phyloP scores from a whole-genome alignment of 2,329 filamentous ascomycete species.

The Dothideomycetidae sp. region DNA sequence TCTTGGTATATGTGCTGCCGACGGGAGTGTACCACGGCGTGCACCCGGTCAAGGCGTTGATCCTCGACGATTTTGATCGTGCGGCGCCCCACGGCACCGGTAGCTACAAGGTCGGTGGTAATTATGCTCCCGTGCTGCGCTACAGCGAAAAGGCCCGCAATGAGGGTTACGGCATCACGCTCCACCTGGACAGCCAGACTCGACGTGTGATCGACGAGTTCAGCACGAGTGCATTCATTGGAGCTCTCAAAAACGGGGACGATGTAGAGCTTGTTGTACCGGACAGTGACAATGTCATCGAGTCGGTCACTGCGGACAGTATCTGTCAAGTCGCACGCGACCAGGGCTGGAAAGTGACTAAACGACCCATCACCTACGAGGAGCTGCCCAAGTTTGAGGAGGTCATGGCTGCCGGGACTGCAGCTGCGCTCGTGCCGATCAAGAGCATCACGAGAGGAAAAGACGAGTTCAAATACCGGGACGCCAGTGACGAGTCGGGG shows the following conservation, averaged over 20 bases:
- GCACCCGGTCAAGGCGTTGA: conserved; percentile 17
- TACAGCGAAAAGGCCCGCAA: conserved; percentile 20
- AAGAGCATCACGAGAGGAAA: conserved; percentile 15
- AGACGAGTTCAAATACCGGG: conserved; percentile 19
- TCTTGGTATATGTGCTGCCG: conserved; percentile 22
- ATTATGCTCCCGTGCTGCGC: conserved; percentile 26
- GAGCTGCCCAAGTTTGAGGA: conserved; percentile 18
- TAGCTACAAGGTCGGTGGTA: conserved; percentile 24
- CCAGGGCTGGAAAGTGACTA: conserved; percentile 23
- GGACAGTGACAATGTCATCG: conserved; percentile 18
- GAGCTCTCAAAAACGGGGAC: conserved; percentile 16
- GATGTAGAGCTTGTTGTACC: conserved; percentile 19
- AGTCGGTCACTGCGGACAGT: conserved; percentile 21
- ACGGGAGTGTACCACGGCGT: conserved; percentile 18
- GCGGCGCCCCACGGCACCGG: conserved; percentile 23
- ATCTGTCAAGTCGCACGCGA: conserved; percentile 17
- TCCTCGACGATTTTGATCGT: conserved; percentile 25
- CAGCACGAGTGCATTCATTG: conserved; percentile 23
- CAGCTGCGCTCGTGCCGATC: conserved; percentile 17
- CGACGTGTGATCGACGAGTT: conserved; percentile 25
- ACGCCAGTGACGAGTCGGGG: conserved; percentile 53
- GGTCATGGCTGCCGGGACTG: conserved; percentile 19
- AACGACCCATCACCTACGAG: conserved; percentile 15
- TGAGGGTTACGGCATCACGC: conserved; percentile 22
- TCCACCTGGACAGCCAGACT: conserved; percentile 23